These are phyloP conservation scores for Globisporangium nunn DNA, from an alignment of 352 stramenopile genomes.

Conservation along the genomic window DNA sequence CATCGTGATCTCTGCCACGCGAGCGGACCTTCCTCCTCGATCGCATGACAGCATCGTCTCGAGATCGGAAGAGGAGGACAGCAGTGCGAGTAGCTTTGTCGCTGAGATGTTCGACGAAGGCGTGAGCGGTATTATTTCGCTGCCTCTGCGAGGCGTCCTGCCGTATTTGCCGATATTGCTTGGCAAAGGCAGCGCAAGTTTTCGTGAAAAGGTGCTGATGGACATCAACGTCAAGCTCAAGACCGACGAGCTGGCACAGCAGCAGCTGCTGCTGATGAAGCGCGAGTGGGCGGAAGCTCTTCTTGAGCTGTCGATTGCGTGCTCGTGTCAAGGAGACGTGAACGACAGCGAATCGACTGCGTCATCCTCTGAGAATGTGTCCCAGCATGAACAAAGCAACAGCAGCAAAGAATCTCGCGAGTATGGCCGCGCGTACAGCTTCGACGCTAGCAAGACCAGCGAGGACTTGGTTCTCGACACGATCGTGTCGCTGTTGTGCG, in stretches of 20 bases:
- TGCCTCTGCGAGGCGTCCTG: conserved; percentile 61
- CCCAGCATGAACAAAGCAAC: not conserved
- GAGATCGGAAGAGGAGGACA: not conserved
- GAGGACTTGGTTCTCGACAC: conserved; percentile 81
- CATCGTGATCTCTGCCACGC: conserved; percentile 21
- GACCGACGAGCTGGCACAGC: conserved; percentile 59
- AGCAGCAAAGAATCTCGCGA: not conserved
- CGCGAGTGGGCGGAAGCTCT: conserved; percentile 69
- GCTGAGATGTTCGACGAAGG: conserved; percentile 55
- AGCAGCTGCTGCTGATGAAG: conserved; percentile 70
- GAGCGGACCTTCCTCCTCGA: not conserved
- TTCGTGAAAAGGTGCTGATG: conserved; percentile 79
- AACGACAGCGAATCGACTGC: not conserved
- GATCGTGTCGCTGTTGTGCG: conserved; percentile 72
- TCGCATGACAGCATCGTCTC: not conserved
- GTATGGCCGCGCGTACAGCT: conserved; percentile 43
- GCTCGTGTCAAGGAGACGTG: conserved; percentile 23
- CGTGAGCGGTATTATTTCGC: conserved; percentile 44
- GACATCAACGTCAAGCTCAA: conserved; percentile 86
- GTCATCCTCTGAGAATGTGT: not conserved
- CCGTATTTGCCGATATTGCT: conserved; percentile 69
- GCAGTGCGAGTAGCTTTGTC: conserved; percentile 15
- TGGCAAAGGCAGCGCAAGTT: conserved; percentile 32
- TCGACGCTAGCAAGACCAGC: conserved; percentile 60
- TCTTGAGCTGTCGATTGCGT: conserved; percentile 63